Conservation (phyloP, 176 grass and related monocot genomes). For the Hyparrhenia diplandra region DNA sequence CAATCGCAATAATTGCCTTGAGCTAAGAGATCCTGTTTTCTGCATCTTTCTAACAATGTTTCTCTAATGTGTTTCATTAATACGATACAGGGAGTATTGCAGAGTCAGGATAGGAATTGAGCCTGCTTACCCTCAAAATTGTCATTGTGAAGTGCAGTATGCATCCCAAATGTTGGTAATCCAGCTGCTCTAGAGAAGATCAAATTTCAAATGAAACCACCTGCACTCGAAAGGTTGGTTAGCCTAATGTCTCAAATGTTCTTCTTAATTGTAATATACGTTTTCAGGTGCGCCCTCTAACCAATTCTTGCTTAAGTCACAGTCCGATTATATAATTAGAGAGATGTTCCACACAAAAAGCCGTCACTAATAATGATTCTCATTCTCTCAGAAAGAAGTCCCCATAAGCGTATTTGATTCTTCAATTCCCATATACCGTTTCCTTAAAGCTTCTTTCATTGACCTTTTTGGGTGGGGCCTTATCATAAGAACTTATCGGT, state of each 20-base stretch:
- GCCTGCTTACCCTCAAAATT: neutral
- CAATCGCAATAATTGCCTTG: constrained; percentile 15
- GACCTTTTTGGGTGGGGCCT: constrained; percentile 28
- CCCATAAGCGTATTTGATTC: constrained; percentile 34
- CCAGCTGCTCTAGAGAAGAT: neutral
- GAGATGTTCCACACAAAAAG: constrained; percentile 29
- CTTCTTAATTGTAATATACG: neutral
- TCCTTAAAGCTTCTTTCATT: constrained; percentile 12
- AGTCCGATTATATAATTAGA: constrained; percentile 1
- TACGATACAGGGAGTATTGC: constrained; percentile 13
- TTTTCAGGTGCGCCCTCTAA: constrained; percentile 1
- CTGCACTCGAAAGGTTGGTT: neutral
- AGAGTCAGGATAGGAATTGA: neutral
- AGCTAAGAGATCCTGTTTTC: neutral
- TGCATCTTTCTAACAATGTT: constrained; percentile 15
- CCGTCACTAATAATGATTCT: constrained; percentile 41
- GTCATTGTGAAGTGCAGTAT: neutral
- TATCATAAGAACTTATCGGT: constrained; percentile 9
- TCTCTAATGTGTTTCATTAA: constrained; percentile 11
- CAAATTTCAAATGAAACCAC: neutral
- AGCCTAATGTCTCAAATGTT: neutral
- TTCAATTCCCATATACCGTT: constrained; percentile 26
- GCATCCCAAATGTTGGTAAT: neutral
- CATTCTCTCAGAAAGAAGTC: constrained; percentile 41
- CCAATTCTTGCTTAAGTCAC: neutral